A percentile compares a stretch with the other conserved stretches of the same genome.
Conservation (phyloP, 257 asterid species). For the Linderniella brevidens region DNA sequence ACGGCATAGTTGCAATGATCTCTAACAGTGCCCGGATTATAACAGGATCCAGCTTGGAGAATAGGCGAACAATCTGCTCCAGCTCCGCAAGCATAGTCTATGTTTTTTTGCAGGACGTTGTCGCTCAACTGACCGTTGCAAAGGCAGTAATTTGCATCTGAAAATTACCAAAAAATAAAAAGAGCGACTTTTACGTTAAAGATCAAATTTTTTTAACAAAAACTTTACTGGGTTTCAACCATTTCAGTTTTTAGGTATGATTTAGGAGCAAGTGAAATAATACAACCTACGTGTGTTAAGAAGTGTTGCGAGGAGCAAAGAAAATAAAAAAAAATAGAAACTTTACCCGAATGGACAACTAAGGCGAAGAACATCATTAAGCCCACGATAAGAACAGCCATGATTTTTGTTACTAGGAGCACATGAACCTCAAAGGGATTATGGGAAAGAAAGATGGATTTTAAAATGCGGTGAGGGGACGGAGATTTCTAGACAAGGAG, state of each 20-base stretch:
- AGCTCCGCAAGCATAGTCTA: constrained; percentile 80
- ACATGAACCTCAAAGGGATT: no score
- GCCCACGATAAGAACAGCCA: constrained; percentile 22
- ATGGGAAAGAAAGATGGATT: no score
- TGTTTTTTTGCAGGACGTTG: constrained; percentile 33
- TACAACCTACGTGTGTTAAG: no score
- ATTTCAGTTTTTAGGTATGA: no score
- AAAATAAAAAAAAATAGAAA: no score
- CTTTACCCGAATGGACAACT: constrained; percentile 23
- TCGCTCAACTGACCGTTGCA: constrained; percentile 45
- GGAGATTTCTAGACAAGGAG: no score
- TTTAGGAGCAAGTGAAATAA: no score
- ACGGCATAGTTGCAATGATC: constrained; percentile 91
- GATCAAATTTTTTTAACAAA: not conserved
- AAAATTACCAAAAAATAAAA: not conserved
- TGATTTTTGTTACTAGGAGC: constrained; percentile 22
- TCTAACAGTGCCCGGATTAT: constrained; percentile 46
- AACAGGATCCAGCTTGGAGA: constrained; percentile 47
- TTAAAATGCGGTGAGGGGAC: no score
- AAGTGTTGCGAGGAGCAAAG: no score
- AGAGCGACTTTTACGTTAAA: no score
- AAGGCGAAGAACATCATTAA: constrained; percentile 28
- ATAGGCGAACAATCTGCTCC: constrained; percentile 68
- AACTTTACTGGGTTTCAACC: not conserved
- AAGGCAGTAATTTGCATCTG: constrained; percentile 58